Conservation (phyloP, 306 rosid genomes). For the Prunus padus region DNA sequence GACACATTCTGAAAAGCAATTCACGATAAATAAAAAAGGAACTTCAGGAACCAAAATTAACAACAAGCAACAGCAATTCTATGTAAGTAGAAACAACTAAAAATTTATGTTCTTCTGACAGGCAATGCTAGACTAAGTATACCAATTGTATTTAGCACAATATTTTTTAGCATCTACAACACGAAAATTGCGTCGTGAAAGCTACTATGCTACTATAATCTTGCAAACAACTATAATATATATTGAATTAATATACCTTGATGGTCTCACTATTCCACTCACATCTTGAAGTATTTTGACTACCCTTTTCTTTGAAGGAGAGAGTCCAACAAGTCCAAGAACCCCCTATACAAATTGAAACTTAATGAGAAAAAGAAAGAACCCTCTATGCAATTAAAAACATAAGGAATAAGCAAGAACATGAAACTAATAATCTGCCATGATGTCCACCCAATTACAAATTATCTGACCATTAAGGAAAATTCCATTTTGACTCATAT, state of each 20-base stretch:
- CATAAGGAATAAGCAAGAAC: background rate
- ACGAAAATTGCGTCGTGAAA: background rate
- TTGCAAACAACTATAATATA: background rate
- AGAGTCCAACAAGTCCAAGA: conserved; percentile 52
- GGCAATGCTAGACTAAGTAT: background rate
- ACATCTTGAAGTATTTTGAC: conserved; percentile 61
- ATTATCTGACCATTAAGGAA: background rate
- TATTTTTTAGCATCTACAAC: background rate
- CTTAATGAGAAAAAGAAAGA: background rate
- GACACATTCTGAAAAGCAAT: conserved; percentile 48
- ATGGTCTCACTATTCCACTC: conserved; percentile 59
- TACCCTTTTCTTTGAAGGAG: conserved; percentile 58
- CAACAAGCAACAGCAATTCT: background rate
- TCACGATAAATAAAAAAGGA: background rate
- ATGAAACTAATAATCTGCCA: background rate
- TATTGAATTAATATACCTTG: conserved; percentile 41
- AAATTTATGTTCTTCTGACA: background rate
- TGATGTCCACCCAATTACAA: too few species aligned
- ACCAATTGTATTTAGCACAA: background rate
- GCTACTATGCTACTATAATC: background rate
- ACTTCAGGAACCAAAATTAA: background rate
- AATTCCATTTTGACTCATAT: background rate
- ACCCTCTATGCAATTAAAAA: background rate
- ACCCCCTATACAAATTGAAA: conserved; percentile 33
- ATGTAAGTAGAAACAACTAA: too few species aligned